phyloP scores from a whole-genome alignment of 345 rosid species.

The Kandelia obovata region DNA sequence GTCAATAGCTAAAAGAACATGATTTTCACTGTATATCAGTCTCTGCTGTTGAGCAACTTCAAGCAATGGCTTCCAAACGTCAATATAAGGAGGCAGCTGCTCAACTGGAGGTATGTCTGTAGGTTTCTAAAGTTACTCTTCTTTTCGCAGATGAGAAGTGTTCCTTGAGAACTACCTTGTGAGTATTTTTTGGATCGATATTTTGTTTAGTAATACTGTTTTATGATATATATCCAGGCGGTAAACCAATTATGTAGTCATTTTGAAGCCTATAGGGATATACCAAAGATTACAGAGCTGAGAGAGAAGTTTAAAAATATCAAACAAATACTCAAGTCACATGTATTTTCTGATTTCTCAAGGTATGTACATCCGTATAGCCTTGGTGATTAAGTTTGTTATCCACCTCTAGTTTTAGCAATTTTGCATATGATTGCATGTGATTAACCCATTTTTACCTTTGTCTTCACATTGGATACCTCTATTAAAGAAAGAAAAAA shows the following conservation, averaged over 20 bases:
- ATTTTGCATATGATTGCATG: no score
- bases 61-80: constrained; percentile 94
- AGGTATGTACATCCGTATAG: constrained; percentile 44
- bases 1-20: constrained; percentile 14
- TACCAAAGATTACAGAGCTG: constrained; percentile 95
- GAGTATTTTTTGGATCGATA: not conserved
- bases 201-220: constrained; percentile 12
- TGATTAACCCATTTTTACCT: no score
- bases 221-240: constrained; percentile 63
- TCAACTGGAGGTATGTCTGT: constrained; percentile 79
- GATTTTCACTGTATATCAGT: constrained; percentile 48
- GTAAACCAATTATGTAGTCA: constrained; percentile 96
- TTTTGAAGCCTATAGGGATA: constrained; percentile 95
- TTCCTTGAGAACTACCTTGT: not conserved
- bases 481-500: no score
- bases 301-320: constrained; percentile 94
- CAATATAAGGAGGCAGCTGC: constrained; percentile 98
- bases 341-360: constrained; percentile 91
- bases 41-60: constrained; percentile 99
- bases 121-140: not conserved
- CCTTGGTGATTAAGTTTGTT: no score
- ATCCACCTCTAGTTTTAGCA: no score
- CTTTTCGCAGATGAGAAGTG: not conserved
- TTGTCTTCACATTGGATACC: no score
- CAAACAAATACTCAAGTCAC: constrained; percentile 92